Percentiles rank a stretch among this genome's conserved stretches.
Conservation (phyloP, 2,329 filamentous ascomycete genomes). For the Hawksworthiomyces lignivorus region DNA sequence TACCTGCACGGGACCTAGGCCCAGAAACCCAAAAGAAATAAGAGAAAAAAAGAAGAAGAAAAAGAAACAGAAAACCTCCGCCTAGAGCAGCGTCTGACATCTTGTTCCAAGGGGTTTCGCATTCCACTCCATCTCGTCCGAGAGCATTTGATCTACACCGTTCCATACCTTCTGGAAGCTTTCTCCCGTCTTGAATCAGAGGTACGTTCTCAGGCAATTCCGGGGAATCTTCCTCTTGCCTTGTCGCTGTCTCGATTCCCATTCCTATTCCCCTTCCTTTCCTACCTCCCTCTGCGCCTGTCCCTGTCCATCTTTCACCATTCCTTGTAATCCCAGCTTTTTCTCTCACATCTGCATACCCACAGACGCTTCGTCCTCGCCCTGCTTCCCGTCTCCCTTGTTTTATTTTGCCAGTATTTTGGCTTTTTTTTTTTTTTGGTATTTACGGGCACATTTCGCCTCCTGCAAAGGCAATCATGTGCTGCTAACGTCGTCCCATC, state of each 20-base stretch:
- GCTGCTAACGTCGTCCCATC: not conserved
- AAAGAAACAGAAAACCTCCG: no score
- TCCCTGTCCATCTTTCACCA: not conserved
- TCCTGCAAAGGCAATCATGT: no score
- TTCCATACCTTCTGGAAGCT: constrained; percentile 14
- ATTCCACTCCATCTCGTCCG: constrained; percentile 3
- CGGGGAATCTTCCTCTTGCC: not conserved
- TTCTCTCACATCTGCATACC: no score
- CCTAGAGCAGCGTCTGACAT: constrained; percentile 13
- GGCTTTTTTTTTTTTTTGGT: not conserved
- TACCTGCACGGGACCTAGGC: no score
- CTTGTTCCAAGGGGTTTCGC: constrained; percentile 13
- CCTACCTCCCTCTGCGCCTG: not conserved
- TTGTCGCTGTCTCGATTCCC: not conserved
- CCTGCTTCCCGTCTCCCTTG: not conserved
- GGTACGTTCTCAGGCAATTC: not conserved
- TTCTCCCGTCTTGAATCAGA: constrained; percentile 6
- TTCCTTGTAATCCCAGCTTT: not conserved
- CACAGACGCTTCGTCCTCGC: no score
- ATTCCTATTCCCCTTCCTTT: not conserved
- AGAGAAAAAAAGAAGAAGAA: no score
- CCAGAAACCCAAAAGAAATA: no score
- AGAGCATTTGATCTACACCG: constrained; percentile 6
- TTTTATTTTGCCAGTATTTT: not conserved
- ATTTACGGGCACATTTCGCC: no score